Evolutionary conservation across 805 yeast genomes (phyloP).

Genomic region (Sugiyamaella chiloensis): DNA sequence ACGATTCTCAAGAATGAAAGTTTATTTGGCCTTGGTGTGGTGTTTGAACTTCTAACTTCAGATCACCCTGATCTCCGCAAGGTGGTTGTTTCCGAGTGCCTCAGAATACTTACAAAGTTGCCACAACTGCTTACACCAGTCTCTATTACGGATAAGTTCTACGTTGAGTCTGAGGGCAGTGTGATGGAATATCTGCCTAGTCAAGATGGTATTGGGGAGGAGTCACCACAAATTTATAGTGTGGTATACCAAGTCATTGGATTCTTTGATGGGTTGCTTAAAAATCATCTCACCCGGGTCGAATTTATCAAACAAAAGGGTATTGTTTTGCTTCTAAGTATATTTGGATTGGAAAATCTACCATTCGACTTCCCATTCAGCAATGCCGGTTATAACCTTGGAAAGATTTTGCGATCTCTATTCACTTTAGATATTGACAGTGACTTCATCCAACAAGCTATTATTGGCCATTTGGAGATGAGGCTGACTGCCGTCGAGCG

Average conservation of each 20-base stretch:
- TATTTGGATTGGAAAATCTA: conserved; percentile 25
- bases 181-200: conserved; percentile 1
- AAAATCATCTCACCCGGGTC: conserved; percentile 28
- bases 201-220: background rate
- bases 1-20: conserved; percentile 47
- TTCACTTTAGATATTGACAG: conserved; percentile 26
- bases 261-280: conserved; percentile 32
- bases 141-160: conserved; percentile 10
- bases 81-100: conserved; percentile 48
- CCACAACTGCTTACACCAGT: conserved; percentile 33
- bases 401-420: conserved; percentile 21
- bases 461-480: conserved; percentile 11
- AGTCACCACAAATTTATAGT: conserved; percentile 13
- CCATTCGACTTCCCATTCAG: conserved; percentile 34
- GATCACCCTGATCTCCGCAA: conserved; percentile 77
- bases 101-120: conserved; percentile 16
- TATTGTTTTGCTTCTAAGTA: conserved; percentile 20
- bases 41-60: conserved; percentile 76
- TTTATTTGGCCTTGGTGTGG: conserved; percentile 55
- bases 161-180: conserved; percentile 18
- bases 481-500: conserved; percentile 6
- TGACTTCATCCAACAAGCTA: conserved; percentile 20
- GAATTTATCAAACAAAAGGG: conserved; percentile 31
- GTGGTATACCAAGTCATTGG: conserved; percentile 18
- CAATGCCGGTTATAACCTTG: conserved; percentile 23